phyloP scores from a whole-genome alignment of 164 flowering plant species.

The Buxus sempervirens region DNA sequence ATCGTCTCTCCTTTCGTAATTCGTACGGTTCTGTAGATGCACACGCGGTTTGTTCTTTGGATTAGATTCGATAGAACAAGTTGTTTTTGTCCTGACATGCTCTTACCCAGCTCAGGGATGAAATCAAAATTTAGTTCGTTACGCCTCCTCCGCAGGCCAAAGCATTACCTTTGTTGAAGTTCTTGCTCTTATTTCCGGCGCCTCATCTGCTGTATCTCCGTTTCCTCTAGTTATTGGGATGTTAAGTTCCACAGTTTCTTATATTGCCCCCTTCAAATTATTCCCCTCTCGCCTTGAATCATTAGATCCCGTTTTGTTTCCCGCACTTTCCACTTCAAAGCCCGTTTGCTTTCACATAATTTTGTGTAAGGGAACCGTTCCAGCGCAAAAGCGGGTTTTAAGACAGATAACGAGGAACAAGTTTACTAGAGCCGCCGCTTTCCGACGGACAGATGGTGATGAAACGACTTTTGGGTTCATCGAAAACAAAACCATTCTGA shows the following conservation, averaged over 20 bases:
- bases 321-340: conserved; percentile 7
- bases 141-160: too few relatives aligned
- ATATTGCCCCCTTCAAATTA: conserved; percentile 5
- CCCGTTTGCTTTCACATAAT: conserved; percentile 7
- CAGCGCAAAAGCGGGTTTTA: not conserved
- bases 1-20: too few relatives aligned
- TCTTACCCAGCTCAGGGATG: too few relatives aligned
- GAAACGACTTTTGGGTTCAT: conserved; percentile 20
- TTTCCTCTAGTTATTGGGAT: conserved; percentile 8
- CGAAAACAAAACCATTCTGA: conserved; percentile 36
- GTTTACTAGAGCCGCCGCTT: conserved; percentile 20
- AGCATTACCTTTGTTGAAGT: too few relatives aligned
- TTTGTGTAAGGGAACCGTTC: not conserved
- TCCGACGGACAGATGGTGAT: conserved; percentile 12
- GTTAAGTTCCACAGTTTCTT: conserved; percentile 9
- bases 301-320: conserved; percentile 14
- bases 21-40: too few relatives aligned
- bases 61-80: too few relatives aligned
- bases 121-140: too few relatives aligned
- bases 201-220: too few relatives aligned
- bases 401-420: conserved; percentile 25
- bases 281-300: conserved; percentile 11
- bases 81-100: too few relatives aligned
- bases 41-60: too few relatives aligned
- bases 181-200: too few relatives aligned